These are phyloP conservation scores for Podospora anserina DNA, from an alignment of 495 filamentous ascomycete species.

Conservation along the genomic window DNA sequence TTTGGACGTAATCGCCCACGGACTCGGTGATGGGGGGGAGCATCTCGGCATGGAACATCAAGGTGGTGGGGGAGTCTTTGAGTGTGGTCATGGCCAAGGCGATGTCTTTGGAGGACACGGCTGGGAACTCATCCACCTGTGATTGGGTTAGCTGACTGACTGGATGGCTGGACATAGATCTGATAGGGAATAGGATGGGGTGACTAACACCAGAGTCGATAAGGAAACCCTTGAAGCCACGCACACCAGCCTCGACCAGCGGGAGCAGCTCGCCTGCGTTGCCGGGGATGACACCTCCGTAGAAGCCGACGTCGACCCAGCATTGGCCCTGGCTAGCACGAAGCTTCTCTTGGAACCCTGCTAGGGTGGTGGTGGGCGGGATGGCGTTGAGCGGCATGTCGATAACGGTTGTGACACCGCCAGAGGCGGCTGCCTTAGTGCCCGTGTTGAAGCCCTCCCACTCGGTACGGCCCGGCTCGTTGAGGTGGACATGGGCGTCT, in stretches of 20 bases:
- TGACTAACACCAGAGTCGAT: slow-evolving; percentile 88
- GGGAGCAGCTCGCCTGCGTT: slow-evolving; percentile 77
- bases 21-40: slow-evolving; percentile 81
- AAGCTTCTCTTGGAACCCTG: slow-evolving; percentile 78
- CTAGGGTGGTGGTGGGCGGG: slow-evolving; percentile 88
- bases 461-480: slow-evolving; percentile 95
- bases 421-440: slow-evolving; percentile 89
- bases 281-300: slow-evolving; percentile 91
- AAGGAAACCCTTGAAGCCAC: slow-evolving; percentile 96
- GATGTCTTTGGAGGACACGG: slow-evolving; percentile 77
- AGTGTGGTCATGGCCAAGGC: slow-evolving; percentile 74
- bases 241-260: slow-evolving; percentile 78
- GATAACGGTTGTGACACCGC: slow-evolving; percentile 95
- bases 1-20: slow-evolving; percentile 73
- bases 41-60: slow-evolving; percentile 99
- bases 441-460: slow-evolving; percentile 98
- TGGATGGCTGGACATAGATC: not conserved
- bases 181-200: not conserved
- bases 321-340: slow-evolving; percentile 83
- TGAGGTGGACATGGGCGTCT: slow-evolving; percentile 96
- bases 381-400: slow-evolving; percentile 99
- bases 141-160: slow-evolving; percentile 15
- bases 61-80: slow-evolving; percentile 70
- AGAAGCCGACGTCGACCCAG: slow-evolving; percentile 99
- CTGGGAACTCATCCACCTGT: slow-evolving; percentile 92